These are phyloP conservation scores for Papiliotrema nemorosa DNA, from an alignment of 1,284 basidiomycete genomes.

Conservation along the genomic window DNA sequence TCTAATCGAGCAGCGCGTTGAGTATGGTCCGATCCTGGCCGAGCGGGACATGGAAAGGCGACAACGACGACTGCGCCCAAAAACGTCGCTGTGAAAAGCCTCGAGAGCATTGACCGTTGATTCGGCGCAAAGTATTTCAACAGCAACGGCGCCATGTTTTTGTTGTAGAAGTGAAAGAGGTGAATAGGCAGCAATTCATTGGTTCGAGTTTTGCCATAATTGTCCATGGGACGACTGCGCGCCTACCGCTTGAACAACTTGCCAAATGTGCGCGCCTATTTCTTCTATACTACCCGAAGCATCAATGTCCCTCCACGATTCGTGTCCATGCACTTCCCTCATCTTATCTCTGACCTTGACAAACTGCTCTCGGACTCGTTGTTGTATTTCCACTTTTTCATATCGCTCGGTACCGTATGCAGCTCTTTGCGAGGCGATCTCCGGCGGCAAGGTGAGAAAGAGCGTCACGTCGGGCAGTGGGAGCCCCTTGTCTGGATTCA, in stretches of 20 bases:
- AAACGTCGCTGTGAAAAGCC: constrained; percentile 48
- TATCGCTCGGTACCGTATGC: constrained; percentile 90
- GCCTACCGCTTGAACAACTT: not conserved
- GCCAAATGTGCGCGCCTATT: constrained; percentile 62
- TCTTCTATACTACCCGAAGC: constrained; percentile 59
- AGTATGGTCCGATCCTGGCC: constrained; percentile 16
- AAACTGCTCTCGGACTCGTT: constrained; percentile 64
- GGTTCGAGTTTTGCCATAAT: not conserved
- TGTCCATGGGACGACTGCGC: not conserved
- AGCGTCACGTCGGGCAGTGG: constrained; percentile 84
- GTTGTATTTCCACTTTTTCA: constrained; percentile 74
- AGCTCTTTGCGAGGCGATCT: constrained; percentile 66
- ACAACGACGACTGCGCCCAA: constrained; percentile 48
- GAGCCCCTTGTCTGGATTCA: constrained; percentile 75
- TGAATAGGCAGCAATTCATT: not conserved
- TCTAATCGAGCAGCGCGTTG: constrained; percentile 16
- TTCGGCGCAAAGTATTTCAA: constrained; percentile 44
- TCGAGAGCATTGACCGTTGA: constrained; percentile 47
- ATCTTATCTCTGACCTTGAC: constrained; percentile 57
- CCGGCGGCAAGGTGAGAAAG: constrained; percentile 79
- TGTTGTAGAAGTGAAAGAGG: not conserved
- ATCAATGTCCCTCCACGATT: constrained; percentile 63
- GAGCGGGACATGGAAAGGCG: constrained; percentile 48
- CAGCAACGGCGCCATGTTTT: constrained; percentile 47
- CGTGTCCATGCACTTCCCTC: constrained; percentile 30